Evolutionary conservation across 768 basidiomycete species (phyloP).

Genomic region (Harrya chromipes): DNA sequence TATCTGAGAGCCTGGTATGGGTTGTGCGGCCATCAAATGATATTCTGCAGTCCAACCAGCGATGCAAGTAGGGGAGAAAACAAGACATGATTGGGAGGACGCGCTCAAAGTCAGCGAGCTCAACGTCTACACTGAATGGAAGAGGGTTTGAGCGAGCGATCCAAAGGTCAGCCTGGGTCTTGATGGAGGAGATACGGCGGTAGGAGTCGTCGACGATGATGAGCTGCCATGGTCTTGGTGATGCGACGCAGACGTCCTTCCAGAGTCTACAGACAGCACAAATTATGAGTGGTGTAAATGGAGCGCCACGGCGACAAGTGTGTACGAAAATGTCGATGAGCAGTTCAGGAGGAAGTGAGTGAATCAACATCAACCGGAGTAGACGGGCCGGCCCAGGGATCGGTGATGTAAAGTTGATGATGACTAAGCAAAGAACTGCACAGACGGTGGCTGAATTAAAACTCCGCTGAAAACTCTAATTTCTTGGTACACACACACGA

Average conservation of each 20-base stretch:
- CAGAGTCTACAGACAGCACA: conserved; percentile 57
- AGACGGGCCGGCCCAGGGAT: not conserved
- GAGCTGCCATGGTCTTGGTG: conserved; percentile 60
- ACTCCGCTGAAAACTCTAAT: conserved; percentile 35
- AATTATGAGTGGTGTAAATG: conserved; percentile 48
- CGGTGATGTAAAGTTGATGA: too few species aligned
- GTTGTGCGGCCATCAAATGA: conserved; percentile 32
- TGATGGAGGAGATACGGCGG: conserved; percentile 37
- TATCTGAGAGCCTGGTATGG: conserved; percentile 29
- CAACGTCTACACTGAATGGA: conserved; percentile 52
- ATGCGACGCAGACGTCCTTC: conserved; percentile 49
- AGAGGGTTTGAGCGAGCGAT: conserved; percentile 50
- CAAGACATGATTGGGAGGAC: conserved; percentile 65
- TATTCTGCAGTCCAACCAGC: conserved; percentile 56
- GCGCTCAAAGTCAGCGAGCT: conserved; percentile 44
- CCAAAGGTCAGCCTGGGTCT: conserved; percentile 52
- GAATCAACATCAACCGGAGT: conserved; percentile 12
- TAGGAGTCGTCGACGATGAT: conserved; percentile 48
- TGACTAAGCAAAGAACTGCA: conserved; percentile 44
- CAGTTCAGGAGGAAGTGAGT: conserved; percentile 54
- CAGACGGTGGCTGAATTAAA: conserved; percentile 36
- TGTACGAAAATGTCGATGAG: conserved; percentile 57
- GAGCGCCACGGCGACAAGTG: conserved; percentile 40
- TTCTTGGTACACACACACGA: conserved; percentile 44
- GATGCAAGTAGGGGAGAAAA: conserved; percentile 50